phyloP scores from a whole-genome alignment of 2,329 filamentous ascomycete species.

The Phyllosticta citriasiana region DNA sequence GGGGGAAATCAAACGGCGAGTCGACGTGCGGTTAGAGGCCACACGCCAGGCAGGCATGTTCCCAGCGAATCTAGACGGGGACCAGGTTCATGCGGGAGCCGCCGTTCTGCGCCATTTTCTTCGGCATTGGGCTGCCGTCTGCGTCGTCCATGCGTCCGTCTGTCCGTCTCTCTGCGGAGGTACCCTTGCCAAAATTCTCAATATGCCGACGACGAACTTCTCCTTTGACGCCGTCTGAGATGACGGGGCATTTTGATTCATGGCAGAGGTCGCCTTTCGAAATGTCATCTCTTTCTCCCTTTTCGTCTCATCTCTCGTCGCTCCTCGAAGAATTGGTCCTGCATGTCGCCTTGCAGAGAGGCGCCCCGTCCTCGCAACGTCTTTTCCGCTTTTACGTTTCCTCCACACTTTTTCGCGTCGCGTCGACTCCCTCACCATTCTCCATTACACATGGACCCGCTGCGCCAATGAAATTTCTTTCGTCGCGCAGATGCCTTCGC shows the following conservation, averaged over 20 bases:
- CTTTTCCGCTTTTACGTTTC: not conserved
- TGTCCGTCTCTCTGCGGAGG: not conserved
- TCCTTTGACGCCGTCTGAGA: too few species aligned
- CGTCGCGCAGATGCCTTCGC: not conserved
- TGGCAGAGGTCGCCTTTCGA: too few species aligned
- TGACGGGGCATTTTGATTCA: too few species aligned
- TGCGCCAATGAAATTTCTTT: not conserved
- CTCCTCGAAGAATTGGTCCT: not conserved
- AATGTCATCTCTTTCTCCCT: not conserved
- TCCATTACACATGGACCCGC: not conserved
- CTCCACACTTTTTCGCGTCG: not conserved
- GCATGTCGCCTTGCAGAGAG: not conserved
- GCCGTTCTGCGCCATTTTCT: not conserved
- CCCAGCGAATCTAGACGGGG: not conserved
- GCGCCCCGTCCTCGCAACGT: not conserved
- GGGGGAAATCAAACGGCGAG: not conserved
- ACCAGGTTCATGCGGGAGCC: not conserved
- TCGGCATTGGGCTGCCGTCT: not conserved
- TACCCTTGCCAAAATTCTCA: not conserved
- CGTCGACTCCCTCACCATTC: not conserved
- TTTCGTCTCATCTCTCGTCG: not conserved
- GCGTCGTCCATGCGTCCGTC: not conserved
- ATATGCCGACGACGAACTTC: too few species aligned
- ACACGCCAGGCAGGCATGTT: not conserved
- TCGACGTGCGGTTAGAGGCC: not conserved